Evolutionary conservation across 2,329 filamentous ascomycete species (phyloP).

Genomic region (Sporothrix pallida): DNA sequence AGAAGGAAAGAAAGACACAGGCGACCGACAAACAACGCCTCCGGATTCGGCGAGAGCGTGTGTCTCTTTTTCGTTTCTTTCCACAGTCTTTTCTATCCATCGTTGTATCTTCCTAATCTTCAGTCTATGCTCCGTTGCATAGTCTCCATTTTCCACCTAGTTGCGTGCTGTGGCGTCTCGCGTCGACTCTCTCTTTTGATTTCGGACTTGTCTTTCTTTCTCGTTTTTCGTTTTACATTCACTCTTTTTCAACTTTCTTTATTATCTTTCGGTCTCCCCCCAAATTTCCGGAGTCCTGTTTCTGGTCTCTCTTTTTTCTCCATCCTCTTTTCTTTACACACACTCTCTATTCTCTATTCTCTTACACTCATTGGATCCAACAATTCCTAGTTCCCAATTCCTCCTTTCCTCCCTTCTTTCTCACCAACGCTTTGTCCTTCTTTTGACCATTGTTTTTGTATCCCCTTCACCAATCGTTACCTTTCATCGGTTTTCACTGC

Average conservation of each 20-base stretch:
- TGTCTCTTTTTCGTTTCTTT: background rate
- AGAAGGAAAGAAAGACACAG: background rate
- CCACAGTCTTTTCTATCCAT: background rate
- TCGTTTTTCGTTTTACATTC: constrained; percentile 16
- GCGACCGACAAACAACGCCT: constrained; percentile 6
- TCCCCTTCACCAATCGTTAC: background rate
- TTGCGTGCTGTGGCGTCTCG: constrained; percentile 29
- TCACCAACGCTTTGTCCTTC: constrained; percentile 26
- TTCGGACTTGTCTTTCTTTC: background rate
- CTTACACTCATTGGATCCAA: constrained; percentile 1
- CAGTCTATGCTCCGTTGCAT: constrained; percentile 7
- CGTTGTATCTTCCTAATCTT: background rate
- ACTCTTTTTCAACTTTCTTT: constrained; percentile 30
- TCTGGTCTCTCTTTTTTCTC: background rate
- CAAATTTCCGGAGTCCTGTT: background rate
- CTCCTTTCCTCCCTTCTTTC: background rate
- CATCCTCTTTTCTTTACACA: background rate
- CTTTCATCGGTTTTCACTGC: background rate
- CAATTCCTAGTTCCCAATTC: background rate
- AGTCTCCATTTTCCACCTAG: background rate
- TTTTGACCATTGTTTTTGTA: constrained; percentile 28
- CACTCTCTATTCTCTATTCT: background rate
- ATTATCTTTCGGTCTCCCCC: constrained; percentile 29
- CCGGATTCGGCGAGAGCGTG: constrained; percentile 21
- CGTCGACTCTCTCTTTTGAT: background rate